These are phyloP conservation scores for Thalia dealbata DNA, from an alignment of 176 grass and related monocot genomes.

Conservation along the genomic window DNA sequence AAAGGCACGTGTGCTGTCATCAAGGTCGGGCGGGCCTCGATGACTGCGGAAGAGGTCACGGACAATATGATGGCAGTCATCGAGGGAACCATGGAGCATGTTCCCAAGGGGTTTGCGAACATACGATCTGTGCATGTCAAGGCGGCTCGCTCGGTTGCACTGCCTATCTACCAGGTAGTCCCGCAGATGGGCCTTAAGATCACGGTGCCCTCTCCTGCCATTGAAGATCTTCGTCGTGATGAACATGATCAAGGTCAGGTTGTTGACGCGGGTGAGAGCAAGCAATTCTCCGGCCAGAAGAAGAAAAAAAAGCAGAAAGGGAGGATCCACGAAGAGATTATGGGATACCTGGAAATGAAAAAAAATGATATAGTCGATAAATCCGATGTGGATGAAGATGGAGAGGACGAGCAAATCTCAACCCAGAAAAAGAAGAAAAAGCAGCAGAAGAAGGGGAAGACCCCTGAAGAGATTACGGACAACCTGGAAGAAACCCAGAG, in stretches of 20 bases:
- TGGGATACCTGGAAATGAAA: neutral
- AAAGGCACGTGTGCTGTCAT: slow-evolving; percentile 49
- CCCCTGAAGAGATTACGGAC: neutral
- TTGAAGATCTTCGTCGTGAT: neutral
- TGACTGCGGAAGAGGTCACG: slow-evolving; percentile 42
- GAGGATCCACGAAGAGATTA: slow-evolving; percentile 10
- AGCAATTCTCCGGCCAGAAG: neutral
- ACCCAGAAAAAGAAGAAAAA: neutral
- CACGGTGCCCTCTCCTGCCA: neutral
- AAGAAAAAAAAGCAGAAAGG: slow-evolving; percentile 25
- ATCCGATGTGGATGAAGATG: neutral
- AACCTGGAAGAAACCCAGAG: neutral
- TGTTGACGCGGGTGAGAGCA: neutral
- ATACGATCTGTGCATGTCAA: slow-evolving; percentile 58
- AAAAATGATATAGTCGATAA: neutral
- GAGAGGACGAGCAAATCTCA: neutral
- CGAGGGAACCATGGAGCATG: slow-evolving; percentile 36
- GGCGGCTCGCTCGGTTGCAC: slow-evolving; percentile 42
- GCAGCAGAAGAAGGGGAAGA: neutral
- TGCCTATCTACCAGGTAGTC: slow-evolving; percentile 69
- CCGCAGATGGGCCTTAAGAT: slow-evolving; percentile 73
- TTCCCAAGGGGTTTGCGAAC: slow-evolving; percentile 79
- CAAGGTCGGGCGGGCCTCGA: slow-evolving; percentile 78
- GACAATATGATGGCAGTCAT: slow-evolving; percentile 50
- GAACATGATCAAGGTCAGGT: neutral